phyloP scores from a whole-genome alignment of 352 stramenopile genomes.

The Bremia lactucae region DNA sequence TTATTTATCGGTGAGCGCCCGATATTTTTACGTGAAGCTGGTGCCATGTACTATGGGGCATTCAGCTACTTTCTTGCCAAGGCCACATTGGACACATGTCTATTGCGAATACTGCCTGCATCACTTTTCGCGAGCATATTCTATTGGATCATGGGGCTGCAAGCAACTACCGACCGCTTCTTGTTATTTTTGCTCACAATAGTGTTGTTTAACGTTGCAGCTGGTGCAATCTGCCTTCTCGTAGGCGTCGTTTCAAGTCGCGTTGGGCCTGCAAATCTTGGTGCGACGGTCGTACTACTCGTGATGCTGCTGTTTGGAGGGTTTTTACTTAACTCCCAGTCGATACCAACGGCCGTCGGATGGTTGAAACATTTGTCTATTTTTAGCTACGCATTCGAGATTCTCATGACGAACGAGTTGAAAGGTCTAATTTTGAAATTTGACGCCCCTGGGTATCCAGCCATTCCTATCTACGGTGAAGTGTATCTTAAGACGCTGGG shows the following conservation, averaged over 20 bases:
- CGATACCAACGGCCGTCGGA: conserved; percentile 48
- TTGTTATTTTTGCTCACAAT: conserved; percentile 57
- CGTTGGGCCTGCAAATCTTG: conserved; percentile 67
- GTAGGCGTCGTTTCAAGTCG: conserved; percentile 51
- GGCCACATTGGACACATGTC: conserved; percentile 49
- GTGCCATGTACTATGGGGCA: conserved; percentile 67
- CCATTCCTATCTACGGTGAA: conserved; percentile 68
- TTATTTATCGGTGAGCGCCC: conserved; percentile 62
- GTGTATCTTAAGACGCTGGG: conserved; percentile 77
- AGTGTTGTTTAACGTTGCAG: conserved; percentile 73
- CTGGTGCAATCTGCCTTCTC: conserved; percentile 67
- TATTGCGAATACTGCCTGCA: conserved; percentile 69
- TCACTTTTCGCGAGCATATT: conserved; percentile 78
- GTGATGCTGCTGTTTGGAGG: conserved; percentile 81
- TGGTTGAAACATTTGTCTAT: conserved; percentile 78
- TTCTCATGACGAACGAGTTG: conserved; percentile 82
- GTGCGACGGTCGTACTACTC: conserved; percentile 61
- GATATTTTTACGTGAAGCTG: conserved; percentile 71
- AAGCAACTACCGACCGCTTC: conserved; percentile 47
- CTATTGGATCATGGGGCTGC: conserved; percentile 82
- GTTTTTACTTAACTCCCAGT: conserved; percentile 80
- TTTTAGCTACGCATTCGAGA: conserved; percentile 83
- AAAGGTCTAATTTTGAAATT: conserved; percentile 67
- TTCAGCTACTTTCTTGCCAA: conserved; percentile 79
- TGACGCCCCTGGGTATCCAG: conserved; percentile 61